Evolutionary conservation across 768 basidiomycete genomes (phyloP), one percentile per base, ranked within the genome.

Genomic region (Calocera cornea): DNA sequence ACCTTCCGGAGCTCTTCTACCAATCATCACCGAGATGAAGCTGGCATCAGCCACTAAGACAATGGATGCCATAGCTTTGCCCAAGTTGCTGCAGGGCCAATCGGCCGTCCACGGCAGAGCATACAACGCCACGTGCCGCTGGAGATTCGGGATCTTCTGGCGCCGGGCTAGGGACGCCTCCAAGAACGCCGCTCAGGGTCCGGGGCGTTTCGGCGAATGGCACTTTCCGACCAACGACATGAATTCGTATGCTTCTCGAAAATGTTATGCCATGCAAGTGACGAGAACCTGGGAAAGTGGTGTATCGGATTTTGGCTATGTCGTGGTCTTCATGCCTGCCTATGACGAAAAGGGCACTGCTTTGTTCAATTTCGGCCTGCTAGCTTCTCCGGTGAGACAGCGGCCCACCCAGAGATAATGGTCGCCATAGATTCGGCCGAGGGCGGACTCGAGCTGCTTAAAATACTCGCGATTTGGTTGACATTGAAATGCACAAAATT

Each of bases 171-270:
- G 31, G 27, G 54, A 60, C 54, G 54, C 54, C 54, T 60, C 54
- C 27, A 60, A 60, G 54, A 33, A 60, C 27, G 27, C 54, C 54
- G 24, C 54, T 60, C 54, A 60, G 54, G 54, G 54, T 60, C 54
- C 31, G 54, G 10, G 10, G 54, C 54, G 54, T 60, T 60, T 60
- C 54, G 54, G 54, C 27, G 54, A 60, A 60, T 60, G 54, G 54
- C 54, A 60, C 5, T 60, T 60, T 60, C 54, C 54, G 54, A 60
- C 54, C 19, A 29, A 31, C 27, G 54, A 33, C 14, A 33, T 27
- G 31, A 33, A 22, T 16, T 16, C 31, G 14, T 60, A 19, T 5
- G 31, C 27, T 29, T 31, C 54, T 19, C 36, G 5, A 60, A 2
- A 22, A 60, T 60, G 54, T 29, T 60, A 60, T 60, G 14, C 10